These are phyloP conservation scores for Lactarius psammicola DNA, from an alignment of 768 basidiomycete species.

Conservation along the genomic window DNA sequence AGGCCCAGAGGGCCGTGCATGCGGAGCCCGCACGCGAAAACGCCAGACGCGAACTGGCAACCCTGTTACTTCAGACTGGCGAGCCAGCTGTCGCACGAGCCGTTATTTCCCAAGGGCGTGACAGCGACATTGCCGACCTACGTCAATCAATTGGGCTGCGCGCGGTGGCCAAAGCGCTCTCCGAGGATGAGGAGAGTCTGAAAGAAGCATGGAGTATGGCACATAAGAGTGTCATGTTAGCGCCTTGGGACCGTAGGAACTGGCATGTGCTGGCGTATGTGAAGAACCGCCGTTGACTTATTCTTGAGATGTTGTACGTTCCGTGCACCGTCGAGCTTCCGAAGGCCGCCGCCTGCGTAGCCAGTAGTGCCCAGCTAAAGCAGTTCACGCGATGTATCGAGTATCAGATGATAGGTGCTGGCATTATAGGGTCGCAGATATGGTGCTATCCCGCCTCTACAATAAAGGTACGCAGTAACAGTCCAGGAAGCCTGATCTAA, in stretches of 20 bases:
- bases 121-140: slow-evolving; percentile 39
- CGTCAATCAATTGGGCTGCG: slow-evolving; percentile 48
- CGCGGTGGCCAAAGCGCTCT: slow-evolving; percentile 43
- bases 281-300: slow-evolving; percentile 9
- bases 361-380: neutral
- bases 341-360: neutral
- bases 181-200: slow-evolving; percentile 21
- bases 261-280: slow-evolving; percentile 66
- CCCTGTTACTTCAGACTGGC: slow-evolving; percentile 51
- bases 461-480: neutral
- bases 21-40: slow-evolving; percentile 53
- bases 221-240: slow-evolving; percentile 63
- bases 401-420: slow-evolving; percentile 10
- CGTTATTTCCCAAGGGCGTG: slow-evolving; percentile 39
- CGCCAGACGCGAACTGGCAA: slow-evolving; percentile 53
- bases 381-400: neutral
- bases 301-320: neutral
- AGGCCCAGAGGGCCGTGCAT: slow-evolving; percentile 57
- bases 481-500: neutral
- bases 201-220: slow-evolving; percentile 44
- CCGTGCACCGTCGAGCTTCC: neutral
- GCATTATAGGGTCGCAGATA: slow-evolving; percentile 22
- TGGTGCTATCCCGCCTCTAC: slow-evolving; percentile 21
- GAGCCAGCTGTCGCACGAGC: slow-evolving; percentile 46
- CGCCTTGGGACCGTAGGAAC: slow-evolving; percentile 49